Percentiles rank a stretch among this genome's conserved stretches.
phyloP scores from a whole-genome alignment of 1,284 basidiomycete species.

The Puccinia novopanici region DNA sequence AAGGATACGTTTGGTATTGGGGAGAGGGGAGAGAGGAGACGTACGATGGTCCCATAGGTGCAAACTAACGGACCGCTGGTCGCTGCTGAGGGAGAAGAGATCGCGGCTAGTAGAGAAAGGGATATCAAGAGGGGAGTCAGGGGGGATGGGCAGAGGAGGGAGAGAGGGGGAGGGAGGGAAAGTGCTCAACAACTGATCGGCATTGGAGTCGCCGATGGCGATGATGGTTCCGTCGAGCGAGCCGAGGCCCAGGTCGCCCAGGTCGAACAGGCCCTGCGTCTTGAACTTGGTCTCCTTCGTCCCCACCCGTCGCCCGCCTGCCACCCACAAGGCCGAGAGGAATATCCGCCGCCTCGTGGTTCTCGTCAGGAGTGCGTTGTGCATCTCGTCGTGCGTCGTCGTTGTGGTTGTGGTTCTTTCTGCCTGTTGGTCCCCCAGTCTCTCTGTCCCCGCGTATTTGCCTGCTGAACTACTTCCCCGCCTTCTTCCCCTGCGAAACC shows the following conservation, averaged over 20 bases:
- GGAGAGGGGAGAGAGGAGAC: slow-evolving; percentile 52
- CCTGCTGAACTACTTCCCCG: no score
- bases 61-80: slow-evolving; percentile 72
- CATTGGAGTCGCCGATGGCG: slow-evolving; percentile 92
- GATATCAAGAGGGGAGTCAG: background rate
- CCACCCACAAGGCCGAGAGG: no score
- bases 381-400: no score
- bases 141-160: background rate
- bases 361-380: no score
- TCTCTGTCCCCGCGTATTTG: no score
- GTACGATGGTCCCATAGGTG: slow-evolving; percentile 82
- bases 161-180: slow-evolving; percentile 19
- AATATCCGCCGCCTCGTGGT: no score
- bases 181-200: slow-evolving; percentile 80
- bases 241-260: slow-evolving; percentile 75
- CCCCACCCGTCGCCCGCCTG: no score
- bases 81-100: slow-evolving; percentile 71
- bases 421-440: no score
- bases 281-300: slow-evolving; percentile 59
- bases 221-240: slow-evolving; percentile 70
- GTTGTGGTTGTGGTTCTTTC: no score
- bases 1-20: background rate
- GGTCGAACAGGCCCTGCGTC: slow-evolving; percentile 78
- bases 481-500: no score
- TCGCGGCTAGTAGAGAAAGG: slow-evolving; percentile 67